Evolutionary conservation across 2,329 filamentous ascomycete genomes (phyloP).

Genomic region (Paracorniculantispora psalliotae): DNA sequence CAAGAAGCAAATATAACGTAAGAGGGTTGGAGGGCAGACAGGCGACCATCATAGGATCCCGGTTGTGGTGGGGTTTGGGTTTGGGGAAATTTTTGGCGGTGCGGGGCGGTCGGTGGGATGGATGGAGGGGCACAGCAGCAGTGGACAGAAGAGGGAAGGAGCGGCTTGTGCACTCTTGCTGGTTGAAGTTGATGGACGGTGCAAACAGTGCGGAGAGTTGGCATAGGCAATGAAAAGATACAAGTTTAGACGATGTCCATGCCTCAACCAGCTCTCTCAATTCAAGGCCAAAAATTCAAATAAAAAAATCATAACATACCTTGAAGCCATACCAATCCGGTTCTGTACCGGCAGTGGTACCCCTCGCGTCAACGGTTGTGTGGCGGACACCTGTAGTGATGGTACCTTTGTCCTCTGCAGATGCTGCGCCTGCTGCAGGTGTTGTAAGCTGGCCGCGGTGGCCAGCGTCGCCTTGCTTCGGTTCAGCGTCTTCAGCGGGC

Average conservation of each 20-base stretch:
- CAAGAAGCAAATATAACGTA: conserved; percentile 8
- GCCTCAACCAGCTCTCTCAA: too few species aligned
- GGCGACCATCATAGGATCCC: not conserved
- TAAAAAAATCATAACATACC: not conserved
- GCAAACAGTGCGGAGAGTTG: too few species aligned
- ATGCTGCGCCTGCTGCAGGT: not conserved
- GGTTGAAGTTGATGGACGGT: too few species aligned
- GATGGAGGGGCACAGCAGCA: conserved; percentile 3
- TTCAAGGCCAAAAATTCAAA: not conserved
- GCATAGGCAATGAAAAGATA: too few species aligned
- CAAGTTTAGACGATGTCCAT: too few species aligned
- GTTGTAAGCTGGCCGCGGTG: not conserved
- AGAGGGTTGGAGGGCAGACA: not conserved
- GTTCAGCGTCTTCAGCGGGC: not conserved
- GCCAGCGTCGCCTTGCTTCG: conserved; percentile 13
- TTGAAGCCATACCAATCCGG: not conserved
- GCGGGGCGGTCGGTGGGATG: not conserved
- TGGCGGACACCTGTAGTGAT: not conserved
- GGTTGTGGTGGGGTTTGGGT: not conserved
- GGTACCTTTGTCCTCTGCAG: not conserved
- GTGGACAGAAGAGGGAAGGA: too few species aligned
- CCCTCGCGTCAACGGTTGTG: not conserved
- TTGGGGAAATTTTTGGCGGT: not conserved
- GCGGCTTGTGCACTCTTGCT: too few species aligned
- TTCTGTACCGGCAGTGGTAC: conserved; percentile 9